Percentiles rank a stretch among this genome's conserved stretches.
These are phyloP conservation scores for Coniochaeta pulveracea DNA, from an alignment of 2,329 filamentous ascomycete species.

Conservation along the genomic window DNA sequence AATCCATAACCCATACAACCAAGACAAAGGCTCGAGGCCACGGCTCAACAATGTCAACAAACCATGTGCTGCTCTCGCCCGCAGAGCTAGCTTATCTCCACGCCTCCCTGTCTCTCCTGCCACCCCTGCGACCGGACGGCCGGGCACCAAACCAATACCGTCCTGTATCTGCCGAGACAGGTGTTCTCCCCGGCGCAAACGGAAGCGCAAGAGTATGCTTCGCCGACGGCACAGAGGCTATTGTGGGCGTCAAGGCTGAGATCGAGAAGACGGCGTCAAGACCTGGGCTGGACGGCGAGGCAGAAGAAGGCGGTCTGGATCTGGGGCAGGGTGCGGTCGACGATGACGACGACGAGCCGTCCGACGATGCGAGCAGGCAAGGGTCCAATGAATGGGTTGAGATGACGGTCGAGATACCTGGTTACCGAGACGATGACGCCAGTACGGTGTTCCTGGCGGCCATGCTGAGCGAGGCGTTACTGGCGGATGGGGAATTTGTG, in stretches of 20 bases:
- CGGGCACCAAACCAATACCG: conserved; percentile 79
- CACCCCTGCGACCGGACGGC: conserved; percentile 83
- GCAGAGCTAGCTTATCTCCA: conserved; percentile 95
- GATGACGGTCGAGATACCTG: conserved; percentile 83
- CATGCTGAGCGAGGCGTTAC: conserved; percentile 80
- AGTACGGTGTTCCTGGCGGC: conserved; percentile 76
- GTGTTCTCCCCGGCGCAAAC: conserved; percentile 79
- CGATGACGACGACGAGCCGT: conserved; percentile 21
- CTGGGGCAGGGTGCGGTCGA: conserved; percentile 13
- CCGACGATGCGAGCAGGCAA: conserved; percentile 26
- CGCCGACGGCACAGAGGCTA: conserved; percentile 87
- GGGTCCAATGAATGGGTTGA: conserved; percentile 69
- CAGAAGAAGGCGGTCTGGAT: conserved; percentile 15
- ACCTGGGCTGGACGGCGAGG: conserved; percentile 15
- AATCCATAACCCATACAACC: too few relatives aligned
- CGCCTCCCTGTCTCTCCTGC: conserved; percentile 67
- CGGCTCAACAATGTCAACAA: conserved; percentile 62
- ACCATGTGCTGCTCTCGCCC: conserved; percentile 71
- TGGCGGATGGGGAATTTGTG: conserved; percentile 58
- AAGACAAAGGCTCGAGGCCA: too few relatives aligned
- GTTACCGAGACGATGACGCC: conserved; percentile 81
- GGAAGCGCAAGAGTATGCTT: conserved; percentile 91
- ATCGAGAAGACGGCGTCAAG: conserved; percentile 57
- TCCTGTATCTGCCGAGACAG: conserved; percentile 78
- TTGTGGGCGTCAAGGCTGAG: conserved; percentile 92